Conservation (phyloP, 768 basidiomycete species). For the Mycena sanguinolenta region DNA sequence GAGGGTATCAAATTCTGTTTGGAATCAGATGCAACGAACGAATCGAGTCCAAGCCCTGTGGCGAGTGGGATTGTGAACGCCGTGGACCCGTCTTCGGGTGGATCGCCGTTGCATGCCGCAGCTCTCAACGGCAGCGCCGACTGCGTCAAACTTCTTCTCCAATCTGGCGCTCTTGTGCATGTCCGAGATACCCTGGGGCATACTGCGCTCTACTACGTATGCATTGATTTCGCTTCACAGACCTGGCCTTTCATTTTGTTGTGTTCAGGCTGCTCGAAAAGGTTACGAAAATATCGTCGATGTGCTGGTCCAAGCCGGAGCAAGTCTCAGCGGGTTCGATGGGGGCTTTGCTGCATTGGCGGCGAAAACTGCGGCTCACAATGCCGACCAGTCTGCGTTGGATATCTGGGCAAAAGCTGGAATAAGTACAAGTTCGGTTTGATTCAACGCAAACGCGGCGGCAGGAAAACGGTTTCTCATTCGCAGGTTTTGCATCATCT, state of each 20-base stretch:
- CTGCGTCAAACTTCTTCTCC: constrained; percentile 65
- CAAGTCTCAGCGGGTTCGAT: constrained; percentile 78
- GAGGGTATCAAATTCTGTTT: constrained; percentile 75
- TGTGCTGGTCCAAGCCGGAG: constrained; percentile 78
- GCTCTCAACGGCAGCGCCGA: constrained; percentile 73
- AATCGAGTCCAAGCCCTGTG: constrained; percentile 48
- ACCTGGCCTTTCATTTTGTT: constrained; percentile 11
- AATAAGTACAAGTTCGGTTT: too few relatives aligned
- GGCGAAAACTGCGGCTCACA: constrained; percentile 48
- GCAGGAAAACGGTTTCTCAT: too few relatives aligned
- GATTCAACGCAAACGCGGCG: too few relatives aligned
- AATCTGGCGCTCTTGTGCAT: constrained; percentile 86
- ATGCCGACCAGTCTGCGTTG: constrained; percentile 59
- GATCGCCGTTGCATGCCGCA: constrained; percentile 85
- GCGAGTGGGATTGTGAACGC: constrained; percentile 82
- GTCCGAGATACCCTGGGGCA: constrained; percentile 84
- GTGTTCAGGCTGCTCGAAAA: constrained; percentile 78
- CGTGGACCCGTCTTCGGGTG: constrained; percentile 76
- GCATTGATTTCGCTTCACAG: constrained; percentile 40
- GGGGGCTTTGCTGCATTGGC: constrained; percentile 69
- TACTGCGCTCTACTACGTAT: constrained; percentile 86
- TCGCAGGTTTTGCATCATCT: too few relatives aligned
- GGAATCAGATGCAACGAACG: constrained; percentile 44
- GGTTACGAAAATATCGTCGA: constrained; percentile 73
- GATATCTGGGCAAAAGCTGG: constrained; percentile 73